Base-by-base conservation (phyloP, 2,329 filamentous ascomycete species). In the Sordariomycetes sp. region DNA sequence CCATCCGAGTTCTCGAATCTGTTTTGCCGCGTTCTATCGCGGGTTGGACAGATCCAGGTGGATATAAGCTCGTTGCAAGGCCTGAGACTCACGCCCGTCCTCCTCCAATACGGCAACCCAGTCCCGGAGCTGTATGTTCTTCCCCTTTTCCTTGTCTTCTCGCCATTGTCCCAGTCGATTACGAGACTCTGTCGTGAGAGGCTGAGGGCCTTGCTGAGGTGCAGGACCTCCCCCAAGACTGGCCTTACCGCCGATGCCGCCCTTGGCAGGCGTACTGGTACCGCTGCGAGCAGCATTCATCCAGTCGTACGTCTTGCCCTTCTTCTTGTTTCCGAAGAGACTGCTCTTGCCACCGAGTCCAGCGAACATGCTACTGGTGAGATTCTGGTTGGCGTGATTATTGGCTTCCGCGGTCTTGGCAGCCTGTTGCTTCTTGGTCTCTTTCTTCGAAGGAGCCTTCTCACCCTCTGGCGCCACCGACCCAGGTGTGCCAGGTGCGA, bases 401-500 rank as follows among this genome's bases (percentile, higher is more conserved):
- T 80, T 80, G 14, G 82, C 82, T 49, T 93, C 86, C 1, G 78
- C 82, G 16, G 80, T 73, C 46, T 83, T 85, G 39, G 86, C 80
- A n/a, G 78, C 74, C 44, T 82, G 71, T 42, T 79, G 82, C 56
- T 81, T 86, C 51, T 82, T 76, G 40, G 68, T 70, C 54, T 94
- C 87, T 61, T 95, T 95, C 68, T 95, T 95, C 5, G 82, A 83
- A 33, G 85, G 70, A 4, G 77, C 70, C 55, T 87, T 90, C 43
- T 75, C 69, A 2, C 64, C 53, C 35, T 82, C 79, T 1, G 79
- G 72, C 1, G 79, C 75, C 27, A 74, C 68, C 2, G 74, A 66
- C 6, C 74, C 75, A 4, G 79, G 75, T 1, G 75, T 80, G 3
- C 70, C 70, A 9, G 75, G 68, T 12, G 74, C 74, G 10, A 69